phyloP scores from a whole-genome alignment of 2,329 filamentous ascomycete species.

The Ascochyta clinopodiicola region DNA sequence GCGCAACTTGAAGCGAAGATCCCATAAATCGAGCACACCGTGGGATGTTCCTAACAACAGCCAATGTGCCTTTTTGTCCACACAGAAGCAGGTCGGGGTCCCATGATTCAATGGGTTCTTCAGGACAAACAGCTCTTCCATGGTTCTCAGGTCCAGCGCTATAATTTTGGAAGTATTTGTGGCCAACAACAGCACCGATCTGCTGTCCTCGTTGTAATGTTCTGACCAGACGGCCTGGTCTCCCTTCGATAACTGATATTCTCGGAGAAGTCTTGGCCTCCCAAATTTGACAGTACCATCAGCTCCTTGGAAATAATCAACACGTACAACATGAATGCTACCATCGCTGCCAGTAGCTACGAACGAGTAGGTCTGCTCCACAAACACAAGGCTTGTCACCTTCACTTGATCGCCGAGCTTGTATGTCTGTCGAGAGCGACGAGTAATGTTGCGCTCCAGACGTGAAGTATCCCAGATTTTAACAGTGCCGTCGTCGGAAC shows the following conservation, averaged over 20 bases:
- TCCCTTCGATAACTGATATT: constrained; percentile 73
- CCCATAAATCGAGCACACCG: constrained; percentile 92
- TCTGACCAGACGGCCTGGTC: constrained; percentile 91
- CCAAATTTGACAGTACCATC: constrained; percentile 72
- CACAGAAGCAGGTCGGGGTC: constrained; percentile 86
- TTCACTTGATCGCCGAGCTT: constrained; percentile 73
- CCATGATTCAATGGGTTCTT: constrained; percentile 92
- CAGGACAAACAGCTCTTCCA: constrained; percentile 80
- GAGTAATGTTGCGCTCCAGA: constrained; percentile 88
- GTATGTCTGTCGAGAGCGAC: constrained; percentile 86
- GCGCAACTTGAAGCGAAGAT: constrained; percentile 89
- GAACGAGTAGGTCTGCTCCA: constrained; percentile 94
- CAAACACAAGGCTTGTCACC: constrained; percentile 84
- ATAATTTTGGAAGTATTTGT: constrained; percentile 86
- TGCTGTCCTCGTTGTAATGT: constrained; percentile 83
- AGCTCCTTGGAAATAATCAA: constrained; percentile 68
- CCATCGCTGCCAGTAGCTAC: constrained; percentile 90
- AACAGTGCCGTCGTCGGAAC: constrained; percentile 86
- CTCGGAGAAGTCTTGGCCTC: constrained; percentile 74
- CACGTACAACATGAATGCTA: constrained; percentile 79
- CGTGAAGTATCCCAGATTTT: constrained; percentile 93
- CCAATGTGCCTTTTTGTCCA: constrained; percentile 88
- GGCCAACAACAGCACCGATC: constrained; percentile 82
- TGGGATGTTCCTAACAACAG: constrained; percentile 89
- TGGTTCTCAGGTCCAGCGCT: constrained; percentile 84